phyloP scores from a whole-genome alignment of 73 alveolate genomes.

The Paramecium sexaurelia region DNA sequence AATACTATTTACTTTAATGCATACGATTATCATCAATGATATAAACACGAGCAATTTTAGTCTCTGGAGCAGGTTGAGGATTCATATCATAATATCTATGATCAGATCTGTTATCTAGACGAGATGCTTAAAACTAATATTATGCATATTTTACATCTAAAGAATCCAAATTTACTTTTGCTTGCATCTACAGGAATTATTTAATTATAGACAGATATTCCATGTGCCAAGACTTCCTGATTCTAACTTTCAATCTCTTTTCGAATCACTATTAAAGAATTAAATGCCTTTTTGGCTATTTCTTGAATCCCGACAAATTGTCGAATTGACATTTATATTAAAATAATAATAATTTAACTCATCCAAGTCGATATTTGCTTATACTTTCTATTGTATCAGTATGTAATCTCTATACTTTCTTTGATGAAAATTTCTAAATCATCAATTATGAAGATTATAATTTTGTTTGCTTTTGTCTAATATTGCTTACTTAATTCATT shows the following conservation, averaged over 20 bases:
- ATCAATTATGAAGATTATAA: background rate
- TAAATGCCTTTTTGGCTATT: background rate
- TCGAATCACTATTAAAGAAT: background rate
- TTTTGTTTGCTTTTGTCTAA: background rate
- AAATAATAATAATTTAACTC: constrained; percentile 8
- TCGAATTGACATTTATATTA: constrained; percentile 13
- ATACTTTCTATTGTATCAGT: constrained; percentile 5
- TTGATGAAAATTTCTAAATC: background rate
- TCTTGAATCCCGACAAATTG: constrained; percentile 15
- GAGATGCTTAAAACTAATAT: background rate
- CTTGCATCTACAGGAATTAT: background rate
- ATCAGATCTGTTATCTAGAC: constrained; percentile 38
- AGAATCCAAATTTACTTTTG: constrained; percentile 26
- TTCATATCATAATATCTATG: background rate
- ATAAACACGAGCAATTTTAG: constrained; percentile 32
- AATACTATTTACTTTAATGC: constrained; percentile 9
- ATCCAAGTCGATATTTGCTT: constrained; percentile 30
- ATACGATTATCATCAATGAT: constrained; percentile 13
- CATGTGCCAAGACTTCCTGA: background rate
- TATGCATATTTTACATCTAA: background rate
- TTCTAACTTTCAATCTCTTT: background rate
- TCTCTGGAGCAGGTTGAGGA: constrained; percentile 16
- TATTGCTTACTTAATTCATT: background rate
- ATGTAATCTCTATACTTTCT: background rate
- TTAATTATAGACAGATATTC: constrained; percentile 23